Evolutionary conservation across 345 rosid genomes (phyloP).

Genomic region (Sisymbrium irio): DNA sequence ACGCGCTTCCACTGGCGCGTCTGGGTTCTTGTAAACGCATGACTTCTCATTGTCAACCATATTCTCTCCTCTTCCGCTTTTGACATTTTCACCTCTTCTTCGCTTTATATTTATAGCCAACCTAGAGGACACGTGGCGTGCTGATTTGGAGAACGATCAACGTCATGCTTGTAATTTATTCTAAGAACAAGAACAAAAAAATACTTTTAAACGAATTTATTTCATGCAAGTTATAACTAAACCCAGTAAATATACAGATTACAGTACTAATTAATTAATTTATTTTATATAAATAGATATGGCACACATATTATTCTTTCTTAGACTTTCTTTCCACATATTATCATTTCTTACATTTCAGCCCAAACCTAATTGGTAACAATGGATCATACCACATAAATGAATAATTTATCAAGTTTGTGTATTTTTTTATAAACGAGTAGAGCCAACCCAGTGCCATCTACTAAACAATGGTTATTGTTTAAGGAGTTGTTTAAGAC

Average conservation of each 20-base stretch:
- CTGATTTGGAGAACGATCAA: not conserved
- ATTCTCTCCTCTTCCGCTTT: not conserved
- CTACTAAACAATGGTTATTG: not conserved
- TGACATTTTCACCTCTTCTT: not conserved
- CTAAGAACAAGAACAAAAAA: no score
- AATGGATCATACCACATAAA: slow-evolving; percentile 54
- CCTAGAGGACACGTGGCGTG: not conserved
- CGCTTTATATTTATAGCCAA: not conserved
- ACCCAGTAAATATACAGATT: no score
- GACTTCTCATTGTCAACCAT: slow-evolving; percentile 13
- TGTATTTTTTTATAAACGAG: no score
- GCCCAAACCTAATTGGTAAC: not conserved
- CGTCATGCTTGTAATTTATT: not conserved
- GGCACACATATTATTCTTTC: no score
- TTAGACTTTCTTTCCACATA: no score
- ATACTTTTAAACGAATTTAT: no score
- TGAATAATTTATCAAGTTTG: no score
- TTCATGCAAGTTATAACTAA: no score
- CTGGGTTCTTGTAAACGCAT: slow-evolving; percentile 55
- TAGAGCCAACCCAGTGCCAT: not conserved
- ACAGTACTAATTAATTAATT: no score
- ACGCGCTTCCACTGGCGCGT: slow-evolving; percentile 62
- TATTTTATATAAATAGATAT: no score
- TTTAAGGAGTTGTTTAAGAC: not conserved
- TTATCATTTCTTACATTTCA: no score